Evolutionary conservation across 2,329 filamentous ascomycete genomes (phyloP).

Genomic region (Diplodia seriata): DNA sequence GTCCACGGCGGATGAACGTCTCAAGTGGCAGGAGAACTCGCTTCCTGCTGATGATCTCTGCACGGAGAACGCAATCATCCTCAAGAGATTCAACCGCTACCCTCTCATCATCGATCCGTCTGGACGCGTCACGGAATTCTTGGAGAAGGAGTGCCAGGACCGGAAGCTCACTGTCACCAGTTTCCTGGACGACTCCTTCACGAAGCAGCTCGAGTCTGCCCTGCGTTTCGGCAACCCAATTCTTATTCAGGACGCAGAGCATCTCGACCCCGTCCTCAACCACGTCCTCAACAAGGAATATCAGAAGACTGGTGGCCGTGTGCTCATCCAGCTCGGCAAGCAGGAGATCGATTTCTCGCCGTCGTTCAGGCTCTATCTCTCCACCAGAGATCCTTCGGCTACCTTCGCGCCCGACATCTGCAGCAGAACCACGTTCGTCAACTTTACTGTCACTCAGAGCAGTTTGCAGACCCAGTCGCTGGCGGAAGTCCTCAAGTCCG

Average conservation of each 20-base stretch:
- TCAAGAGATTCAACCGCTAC: conserved; percentile 98
- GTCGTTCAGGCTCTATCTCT: conserved; percentile 92
- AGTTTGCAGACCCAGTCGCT: conserved; percentile 97
- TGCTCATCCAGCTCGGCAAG: conserved; percentile 96
- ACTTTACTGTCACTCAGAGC: conserved; percentile 98
- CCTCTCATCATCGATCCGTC: conserved; percentile 98
- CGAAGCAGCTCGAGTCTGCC: conserved; percentile 96
- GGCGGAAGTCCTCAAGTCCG: conserved; percentile 96
- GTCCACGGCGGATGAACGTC: conserved; percentile 92
- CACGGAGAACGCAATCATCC: conserved; percentile 96
- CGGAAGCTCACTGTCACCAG: conserved; percentile 94
- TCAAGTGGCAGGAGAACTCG: conserved; percentile 93
- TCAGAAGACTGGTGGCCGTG: conserved; percentile 96
- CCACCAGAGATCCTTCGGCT: conserved; percentile 93
- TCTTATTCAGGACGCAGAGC: conserved; percentile 96
- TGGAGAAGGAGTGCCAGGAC: conserved; percentile 93
- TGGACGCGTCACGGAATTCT: conserved; percentile 89
- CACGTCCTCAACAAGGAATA: conserved; percentile 99
- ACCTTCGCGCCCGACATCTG: conserved; percentile 96
- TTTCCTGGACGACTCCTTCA: conserved; percentile 97
- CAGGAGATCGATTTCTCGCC: conserved; percentile 99
- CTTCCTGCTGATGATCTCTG: conserved; percentile 96
- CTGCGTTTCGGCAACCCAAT: conserved; percentile 98
- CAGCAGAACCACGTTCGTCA: conserved; percentile 98
- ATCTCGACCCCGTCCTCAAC: conserved; percentile 95